These are phyloP conservation scores for Termitomyces bulborhizus DNA, from an alignment of 768 basidiomycete species.

Conservation along the genomic window DNA sequence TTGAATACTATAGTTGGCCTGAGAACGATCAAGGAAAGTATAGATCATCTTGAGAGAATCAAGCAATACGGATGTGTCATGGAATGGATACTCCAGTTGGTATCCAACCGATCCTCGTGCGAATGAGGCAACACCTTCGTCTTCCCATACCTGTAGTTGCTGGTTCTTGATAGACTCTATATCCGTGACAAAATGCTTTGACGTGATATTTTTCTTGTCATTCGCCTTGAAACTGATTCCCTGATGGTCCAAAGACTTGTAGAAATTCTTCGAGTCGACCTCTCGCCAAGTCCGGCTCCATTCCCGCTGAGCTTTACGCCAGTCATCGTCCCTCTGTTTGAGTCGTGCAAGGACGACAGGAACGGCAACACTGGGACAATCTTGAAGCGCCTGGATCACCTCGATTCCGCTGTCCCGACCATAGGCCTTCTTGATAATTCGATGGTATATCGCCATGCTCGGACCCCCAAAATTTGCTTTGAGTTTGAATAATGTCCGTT, in stretches of 20 bases:
- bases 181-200: slow-evolving; percentile 76
- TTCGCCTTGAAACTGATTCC: slow-evolving; percentile 92
- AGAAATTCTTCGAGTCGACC: slow-evolving; percentile 95
- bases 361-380: slow-evolving; percentile 83
- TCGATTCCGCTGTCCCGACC: slow-evolving; percentile 72
- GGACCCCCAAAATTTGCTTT: slow-evolving; percentile 87
- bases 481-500: slow-evolving; percentile 74
- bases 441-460: slow-evolving; percentile 83
- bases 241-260: slow-evolving; percentile 96
- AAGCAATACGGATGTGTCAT: slow-evolving; percentile 74
- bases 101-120: slow-evolving; percentile 44
- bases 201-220: slow-evolving; percentile 89
- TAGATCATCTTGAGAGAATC: slow-evolving; percentile 89
- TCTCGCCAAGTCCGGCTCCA: slow-evolving; percentile 98
- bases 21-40: slow-evolving; percentile 85
- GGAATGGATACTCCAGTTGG: slow-evolving; percentile 77
- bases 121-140: slow-evolving; percentile 31
- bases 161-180: slow-evolving; percentile 64
- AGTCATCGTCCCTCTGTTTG: slow-evolving; percentile 94
- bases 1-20: slow-evolving; percentile 60
- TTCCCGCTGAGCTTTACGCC: slow-evolving; percentile 89
- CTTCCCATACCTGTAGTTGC: slow-evolving; percentile 40
- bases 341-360: slow-evolving; percentile 87
- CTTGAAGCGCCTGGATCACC: slow-evolving; percentile 82
- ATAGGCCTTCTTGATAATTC: slow-evolving; percentile 92